Evolutionary conservation across 2,329 filamentous ascomycete species (phyloP).

Genomic region (Tolypocladium paradoxum): DNA sequence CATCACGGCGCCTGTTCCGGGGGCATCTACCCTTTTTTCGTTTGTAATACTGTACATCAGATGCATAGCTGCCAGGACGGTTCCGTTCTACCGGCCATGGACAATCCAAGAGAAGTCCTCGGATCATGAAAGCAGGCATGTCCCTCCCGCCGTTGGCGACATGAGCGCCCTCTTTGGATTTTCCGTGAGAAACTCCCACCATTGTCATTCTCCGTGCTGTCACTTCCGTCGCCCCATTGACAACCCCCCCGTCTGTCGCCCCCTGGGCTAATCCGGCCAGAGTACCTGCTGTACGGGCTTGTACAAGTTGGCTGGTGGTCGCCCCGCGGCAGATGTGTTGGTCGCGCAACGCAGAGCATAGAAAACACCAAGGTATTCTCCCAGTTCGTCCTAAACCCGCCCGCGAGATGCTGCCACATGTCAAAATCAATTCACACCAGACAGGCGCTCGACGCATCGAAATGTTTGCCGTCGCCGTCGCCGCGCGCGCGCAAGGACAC

Average conservation of each 20-base stretch:
- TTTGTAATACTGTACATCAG: slow-evolving; percentile 9
- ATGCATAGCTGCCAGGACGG: slow-evolving; percentile 3
- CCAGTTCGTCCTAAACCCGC: not conserved
- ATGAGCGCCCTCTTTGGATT: not conserved
- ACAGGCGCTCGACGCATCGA: not conserved
- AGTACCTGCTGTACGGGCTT: not conserved
- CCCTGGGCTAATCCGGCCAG: not conserved
- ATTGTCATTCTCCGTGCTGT: not conserved
- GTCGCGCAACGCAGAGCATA: not conserved
- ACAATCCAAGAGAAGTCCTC: not conserved
- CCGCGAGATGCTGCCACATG: not conserved
- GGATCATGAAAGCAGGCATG: not conserved
- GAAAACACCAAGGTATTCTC: not conserved
- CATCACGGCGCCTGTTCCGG: not conserved
- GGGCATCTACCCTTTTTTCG: slow-evolving; percentile 3
- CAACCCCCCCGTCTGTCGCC: not conserved
- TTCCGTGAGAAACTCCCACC: not conserved
- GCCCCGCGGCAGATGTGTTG: not conserved
- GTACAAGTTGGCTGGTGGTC: not conserved
- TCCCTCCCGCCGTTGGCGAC: not conserved
- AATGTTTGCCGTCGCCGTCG: not conserved
- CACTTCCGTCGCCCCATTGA: not conserved
- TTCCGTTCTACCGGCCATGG: not conserved
- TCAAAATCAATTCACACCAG: not conserved
- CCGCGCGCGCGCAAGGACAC: not conserved